phyloP scores from a whole-genome alignment of 2,329 filamentous ascomycete genomes.

The Fusarium foetens region DNA sequence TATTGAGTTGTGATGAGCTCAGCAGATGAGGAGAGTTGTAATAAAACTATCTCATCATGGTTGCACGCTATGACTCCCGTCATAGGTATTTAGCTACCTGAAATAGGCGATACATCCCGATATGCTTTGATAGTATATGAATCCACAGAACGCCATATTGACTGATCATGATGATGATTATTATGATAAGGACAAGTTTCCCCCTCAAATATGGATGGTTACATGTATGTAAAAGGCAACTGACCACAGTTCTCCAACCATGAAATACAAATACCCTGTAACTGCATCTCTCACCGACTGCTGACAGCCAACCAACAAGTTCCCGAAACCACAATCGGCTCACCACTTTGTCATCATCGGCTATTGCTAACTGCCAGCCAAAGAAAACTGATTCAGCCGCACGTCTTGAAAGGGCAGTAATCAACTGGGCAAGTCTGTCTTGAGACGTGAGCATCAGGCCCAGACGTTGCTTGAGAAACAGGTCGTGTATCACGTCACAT shows the following conservation, averaged over 20 bases:
- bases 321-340: conserved; percentile 34
- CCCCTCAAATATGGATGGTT: conserved; percentile 1
- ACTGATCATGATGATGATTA: conserved; percentile 1
- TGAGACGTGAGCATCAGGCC: neutral
- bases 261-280: conserved; percentile 16
- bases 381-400: conserved; percentile 9
- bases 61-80: conserved; percentile 28
- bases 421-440: conserved; percentile 5
- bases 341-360: conserved; percentile 23
- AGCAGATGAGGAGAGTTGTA: neutral
- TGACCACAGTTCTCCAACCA: conserved; percentile 6
- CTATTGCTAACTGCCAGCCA: conserved; percentile 7
- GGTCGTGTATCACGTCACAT: conserved; percentile 30
- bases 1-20: neutral
- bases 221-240: conserved; percentile 1
- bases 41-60: conserved; percentile 13
- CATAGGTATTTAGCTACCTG: conserved; percentile 2
- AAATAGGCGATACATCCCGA: neutral
- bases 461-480: conserved; percentile 36
- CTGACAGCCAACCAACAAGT: conserved; percentile 36
- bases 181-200: conserved; percentile 18
- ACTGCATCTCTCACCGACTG: conserved; percentile 23
- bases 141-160: neutral
- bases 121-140: neutral
- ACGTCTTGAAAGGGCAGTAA: neutral